Evolutionary conservation across 768 basidiomycete species (phyloP).

Genomic region (Collybia sordida): DNA sequence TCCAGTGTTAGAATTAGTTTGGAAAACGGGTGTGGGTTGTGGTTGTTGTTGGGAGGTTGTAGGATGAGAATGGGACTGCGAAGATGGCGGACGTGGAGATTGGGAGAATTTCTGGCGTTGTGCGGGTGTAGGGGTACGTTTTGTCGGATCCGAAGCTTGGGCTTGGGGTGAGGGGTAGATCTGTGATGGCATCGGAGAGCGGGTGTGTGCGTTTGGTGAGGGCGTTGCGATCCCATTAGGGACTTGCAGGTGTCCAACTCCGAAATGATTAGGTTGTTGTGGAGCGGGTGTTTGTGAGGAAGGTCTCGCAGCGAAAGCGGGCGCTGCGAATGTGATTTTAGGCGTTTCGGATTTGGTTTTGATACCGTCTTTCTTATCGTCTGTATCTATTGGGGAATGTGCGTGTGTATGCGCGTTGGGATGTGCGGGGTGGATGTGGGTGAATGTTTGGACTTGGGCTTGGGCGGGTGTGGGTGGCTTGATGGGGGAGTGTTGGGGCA

Average conservation of each 20-base stretch:
- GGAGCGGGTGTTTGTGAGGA: constrained; percentile 35
- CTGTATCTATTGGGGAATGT: constrained; percentile 28
- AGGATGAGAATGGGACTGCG: constrained; percentile 11
- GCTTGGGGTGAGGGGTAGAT: constrained; percentile 35
- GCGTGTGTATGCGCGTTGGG: constrained; percentile 26
- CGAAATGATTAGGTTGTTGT: constrained; percentile 27
- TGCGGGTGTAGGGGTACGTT: constrained; percentile 35
- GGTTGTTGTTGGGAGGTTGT: neutral
- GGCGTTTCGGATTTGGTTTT: constrained; percentile 22
- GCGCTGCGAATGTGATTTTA: constrained; percentile 23
- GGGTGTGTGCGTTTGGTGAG: constrained; percentile 13
- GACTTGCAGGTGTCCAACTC: constrained; percentile 30
- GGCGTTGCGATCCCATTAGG: constrained; percentile 21
- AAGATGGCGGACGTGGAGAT: constrained; percentile 21
- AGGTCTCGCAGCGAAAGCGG: constrained; percentile 20
- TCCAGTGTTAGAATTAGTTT: constrained; percentile 18
- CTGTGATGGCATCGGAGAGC: constrained; percentile 35
- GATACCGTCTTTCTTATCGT: constrained; percentile 24
- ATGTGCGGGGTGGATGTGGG: constrained; percentile 28
- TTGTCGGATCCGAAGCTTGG: constrained; percentile 27
- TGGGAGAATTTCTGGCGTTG: constrained; percentile 20
- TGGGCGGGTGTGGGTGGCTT: too few species aligned
- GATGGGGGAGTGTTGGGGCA: too few species aligned
- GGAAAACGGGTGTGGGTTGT: constrained; percentile 12
- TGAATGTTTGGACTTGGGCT: constrained; percentile 16